Evolutionary conservation across 1,284 basidiomycete species (phyloP), one percentile per base, ranked within the genome.

Genomic region (Cutaneotrichosporon cutaneum): DNA sequence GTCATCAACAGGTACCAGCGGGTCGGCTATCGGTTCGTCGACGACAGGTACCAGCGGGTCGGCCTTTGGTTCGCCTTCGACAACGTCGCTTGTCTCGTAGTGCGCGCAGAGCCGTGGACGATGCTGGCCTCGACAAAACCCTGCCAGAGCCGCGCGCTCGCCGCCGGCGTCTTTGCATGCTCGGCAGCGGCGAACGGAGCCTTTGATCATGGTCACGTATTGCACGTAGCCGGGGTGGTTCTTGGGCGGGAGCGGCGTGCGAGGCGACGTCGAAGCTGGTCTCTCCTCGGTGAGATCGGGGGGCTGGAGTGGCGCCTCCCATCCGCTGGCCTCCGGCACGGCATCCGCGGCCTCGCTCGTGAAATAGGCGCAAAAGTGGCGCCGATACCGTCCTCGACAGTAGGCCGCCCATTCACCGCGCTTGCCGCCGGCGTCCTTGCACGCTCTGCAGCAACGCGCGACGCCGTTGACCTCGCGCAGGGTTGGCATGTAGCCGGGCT

Each of bases 351-450:
- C 8, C 26, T 30, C 50, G n/a, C 26, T 18, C 4, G 26, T 18
- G 24, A 6, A 22, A 27, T 36, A 50, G 10, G 45, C 32, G 16
- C 56, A 57, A n/a, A 50, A 4, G 16, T n/a, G 21, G 1, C 26
- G 56, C 3, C 56, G 56, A 8, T 11, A 21, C 18, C 53, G 33
- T 14, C 53, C 53, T 21, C 53, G 35, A 35, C 53, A 54, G 16
- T 54, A 54, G 6, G 11, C 36, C 14, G 53, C 53, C 22, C 11
- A 24, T 4, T 13, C 13, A 16, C 35, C 36, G 10, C 53, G 53
- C 35, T 39, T 24, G 13, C 53, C 53, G n/a, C 36, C 53, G 5
- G 53, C 53, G 13, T 2, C 22, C 10, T 27, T 27, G 24, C 53
- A 54, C 10, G 24, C 36, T 1, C 10, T 18, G 16, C 53, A 54